Evolutionary conservation across 305 asterid species (phyloP).

Genomic region (Fraxinus nigra): DNA sequence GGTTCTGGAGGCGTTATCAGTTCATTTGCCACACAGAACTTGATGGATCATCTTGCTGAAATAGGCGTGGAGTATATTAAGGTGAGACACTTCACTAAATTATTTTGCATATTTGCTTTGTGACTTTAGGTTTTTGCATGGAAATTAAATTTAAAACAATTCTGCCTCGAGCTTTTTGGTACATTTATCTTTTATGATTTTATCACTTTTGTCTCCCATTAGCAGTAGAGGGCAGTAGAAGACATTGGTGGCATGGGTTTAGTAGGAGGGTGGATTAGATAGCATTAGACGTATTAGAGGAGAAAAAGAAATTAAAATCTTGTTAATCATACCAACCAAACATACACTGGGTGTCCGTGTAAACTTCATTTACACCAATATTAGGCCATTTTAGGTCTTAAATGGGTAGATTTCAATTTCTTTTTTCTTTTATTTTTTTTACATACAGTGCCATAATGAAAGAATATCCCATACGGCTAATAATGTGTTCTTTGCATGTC

Average conservation of each 20-base stretch:
- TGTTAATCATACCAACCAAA: not conserved
- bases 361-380: not conserved
- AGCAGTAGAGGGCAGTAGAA: not conserved
- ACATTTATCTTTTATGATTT: not conserved
- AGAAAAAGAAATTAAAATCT: not conserved
- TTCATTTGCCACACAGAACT: conserved; percentile 65
- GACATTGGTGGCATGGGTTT: not conserved
- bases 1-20: conserved; percentile 80
- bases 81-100: conserved; percentile 40
- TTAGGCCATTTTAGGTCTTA: not conserved
- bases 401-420: not conserved
- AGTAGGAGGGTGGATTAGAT: not conserved
- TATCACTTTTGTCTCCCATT: not conserved
- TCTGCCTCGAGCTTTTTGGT: conserved; percentile 1
- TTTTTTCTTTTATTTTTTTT: not conserved
- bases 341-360: not conserved
- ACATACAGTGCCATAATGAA: not conserved
- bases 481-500: not conserved
- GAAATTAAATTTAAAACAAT: not conserved
- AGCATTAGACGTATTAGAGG: not conserved
- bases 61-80: conserved; percentile 74
- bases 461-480: not conserved
- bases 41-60: conserved; percentile 54
- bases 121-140: not conserved
- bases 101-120: not conserved